Percentiles rank a stretch among this genome's conserved stretches.
These are phyloP conservation scores for Plasmodium sp. DNA, from an alignment of 169 alveolate genomes.

Conservation along the genomic window DNA sequence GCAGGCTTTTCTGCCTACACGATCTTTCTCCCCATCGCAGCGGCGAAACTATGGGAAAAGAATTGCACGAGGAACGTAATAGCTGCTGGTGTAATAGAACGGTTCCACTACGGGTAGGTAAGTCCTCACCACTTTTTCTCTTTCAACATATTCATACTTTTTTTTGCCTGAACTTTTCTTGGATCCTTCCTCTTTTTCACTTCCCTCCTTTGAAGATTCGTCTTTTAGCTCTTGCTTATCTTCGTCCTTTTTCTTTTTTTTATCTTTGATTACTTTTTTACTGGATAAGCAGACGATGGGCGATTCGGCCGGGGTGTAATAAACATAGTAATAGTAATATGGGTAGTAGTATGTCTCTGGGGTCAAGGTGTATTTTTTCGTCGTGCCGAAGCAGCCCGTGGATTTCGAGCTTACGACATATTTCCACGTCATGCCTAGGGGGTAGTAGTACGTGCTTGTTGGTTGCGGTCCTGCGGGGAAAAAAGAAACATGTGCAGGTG, in stretches of 20 bases:
- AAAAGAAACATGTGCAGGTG: not conserved
- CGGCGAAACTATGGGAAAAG: slow-evolving; percentile 27
- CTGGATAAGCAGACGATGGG: not conserved
- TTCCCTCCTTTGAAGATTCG: not conserved
- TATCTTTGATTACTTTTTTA: not conserved
- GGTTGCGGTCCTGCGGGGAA: slow-evolving; percentile 13
- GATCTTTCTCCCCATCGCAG: not conserved
- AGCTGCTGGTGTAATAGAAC: not conserved
- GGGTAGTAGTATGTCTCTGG: slow-evolving; percentile 47
- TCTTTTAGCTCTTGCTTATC: slow-evolving; percentile 11
- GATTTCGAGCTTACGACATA: slow-evolving; percentile 36
- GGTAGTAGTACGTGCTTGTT: slow-evolving; percentile 23
- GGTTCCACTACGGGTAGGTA: slow-evolving; percentile 26
- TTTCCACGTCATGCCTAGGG: slow-evolving; percentile 40
- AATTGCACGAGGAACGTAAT: slow-evolving; percentile 26
- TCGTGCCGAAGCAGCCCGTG: slow-evolving; percentile 39
- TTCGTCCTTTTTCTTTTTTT: slow-evolving; percentile 15
- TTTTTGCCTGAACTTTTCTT: slow-evolving; percentile 31
- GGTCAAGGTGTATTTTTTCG: slow-evolving; percentile 27
- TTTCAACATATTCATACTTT: slow-evolving; percentile 22
- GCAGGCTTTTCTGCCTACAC: not conserved
- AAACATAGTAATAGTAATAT: slow-evolving; percentile 31
- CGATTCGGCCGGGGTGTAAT: not conserved
- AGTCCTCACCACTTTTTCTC: not conserved
- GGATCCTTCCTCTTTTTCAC: not conserved